These are phyloP conservation scores for Aspergillus ruber DNA, from an alignment of 2,329 filamentous ascomycete species.

Conservation along the genomic window DNA sequence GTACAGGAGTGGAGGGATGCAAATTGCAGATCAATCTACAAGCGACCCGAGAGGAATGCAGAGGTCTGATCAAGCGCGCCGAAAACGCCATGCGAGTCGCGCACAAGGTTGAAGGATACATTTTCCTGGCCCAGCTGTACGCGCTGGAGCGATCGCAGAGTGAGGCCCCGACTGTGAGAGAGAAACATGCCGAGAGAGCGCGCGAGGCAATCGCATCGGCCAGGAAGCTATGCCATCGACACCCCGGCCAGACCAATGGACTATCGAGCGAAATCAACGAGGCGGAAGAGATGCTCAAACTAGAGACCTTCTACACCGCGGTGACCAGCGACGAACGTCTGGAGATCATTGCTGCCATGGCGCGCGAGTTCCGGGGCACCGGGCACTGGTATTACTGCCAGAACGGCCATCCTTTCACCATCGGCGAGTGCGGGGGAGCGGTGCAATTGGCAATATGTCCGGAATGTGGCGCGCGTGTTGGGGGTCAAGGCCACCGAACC, in stretches of 20 bases:
- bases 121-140: slow-evolving; percentile 47
- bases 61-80: slow-evolving; percentile 37
- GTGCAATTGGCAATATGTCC: slow-evolving; percentile 58
- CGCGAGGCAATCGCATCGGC: slow-evolving; percentile 17
- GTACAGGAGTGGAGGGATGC: slow-evolving; percentile 2
- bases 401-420: slow-evolving; percentile 48
- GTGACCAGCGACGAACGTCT: slow-evolving; percentile 49
- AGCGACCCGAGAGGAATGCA: slow-evolving; percentile 35
- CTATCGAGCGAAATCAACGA: slow-evolving; percentile 44
- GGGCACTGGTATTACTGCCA: slow-evolving; percentile 44
- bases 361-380: slow-evolving; percentile 43
- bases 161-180: background rate
- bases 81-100: slow-evolving; percentile 23
- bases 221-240: slow-evolving; percentile 17
- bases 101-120: slow-evolving; percentile 46
- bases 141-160: slow-evolving; percentile 34
- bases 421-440: slow-evolving; percentile 62
- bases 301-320: slow-evolving; percentile 42
- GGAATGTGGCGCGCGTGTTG: slow-evolving; percentile 54
- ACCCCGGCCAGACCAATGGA: slow-evolving; percentile 23
- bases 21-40: slow-evolving; percentile 21
- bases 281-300: slow-evolving; percentile 42
- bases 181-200: slow-evolving; percentile 4
- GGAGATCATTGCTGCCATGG: slow-evolving; percentile 48
- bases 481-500: slow-evolving; percentile 48